These are phyloP conservation scores for Aspergillus taichungensis DNA, from an alignment of 495 filamentous ascomycete species.

Conservation along the genomic window DNA sequence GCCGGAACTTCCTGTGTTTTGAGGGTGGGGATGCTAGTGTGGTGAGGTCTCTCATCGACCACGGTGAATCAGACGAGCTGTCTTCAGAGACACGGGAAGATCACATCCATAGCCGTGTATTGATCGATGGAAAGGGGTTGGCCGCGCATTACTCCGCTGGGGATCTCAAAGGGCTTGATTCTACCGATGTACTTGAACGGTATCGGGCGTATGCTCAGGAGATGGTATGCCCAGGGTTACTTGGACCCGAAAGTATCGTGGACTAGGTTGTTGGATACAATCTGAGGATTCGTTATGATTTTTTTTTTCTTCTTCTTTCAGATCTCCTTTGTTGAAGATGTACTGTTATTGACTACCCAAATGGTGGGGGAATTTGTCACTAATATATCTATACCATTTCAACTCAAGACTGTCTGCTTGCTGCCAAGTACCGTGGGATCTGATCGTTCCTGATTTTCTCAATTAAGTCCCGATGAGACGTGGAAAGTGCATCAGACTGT, in stretches of 20 bases:
- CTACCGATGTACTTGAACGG: slow-evolving; percentile 42
- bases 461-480: slow-evolving; percentile 12
- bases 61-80: background rate
- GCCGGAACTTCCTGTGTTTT: slow-evolving; percentile 40
- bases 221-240: slow-evolving; percentile 24
- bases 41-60: slow-evolving; percentile 10
- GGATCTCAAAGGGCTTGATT: slow-evolving; percentile 28
- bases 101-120: slow-evolving; percentile 17
- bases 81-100: background rate
- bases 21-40: slow-evolving; percentile 31
- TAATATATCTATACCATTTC: no score
- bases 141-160: slow-evolving; percentile 41
- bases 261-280: background rate
- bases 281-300: background rate
- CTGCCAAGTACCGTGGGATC: slow-evolving; percentile 13
- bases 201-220: slow-evolving; percentile 46
- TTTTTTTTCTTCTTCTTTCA: background rate
- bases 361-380: no score
- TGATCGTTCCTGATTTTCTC: slow-evolving; percentile 21
- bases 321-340: no score
- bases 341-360: no score
- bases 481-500: slow-evolving; percentile 22
- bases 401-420: no score
- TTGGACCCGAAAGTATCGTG: slow-evolving; percentile 6
- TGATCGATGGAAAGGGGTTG: slow-evolving; percentile 45